A percentile compares a stretch with the other conserved stretches of the same genome.
phyloP scores from a whole-genome alignment of 2,329 filamentous ascomycete genomes.

The Talaromyces marneffei region DNA sequence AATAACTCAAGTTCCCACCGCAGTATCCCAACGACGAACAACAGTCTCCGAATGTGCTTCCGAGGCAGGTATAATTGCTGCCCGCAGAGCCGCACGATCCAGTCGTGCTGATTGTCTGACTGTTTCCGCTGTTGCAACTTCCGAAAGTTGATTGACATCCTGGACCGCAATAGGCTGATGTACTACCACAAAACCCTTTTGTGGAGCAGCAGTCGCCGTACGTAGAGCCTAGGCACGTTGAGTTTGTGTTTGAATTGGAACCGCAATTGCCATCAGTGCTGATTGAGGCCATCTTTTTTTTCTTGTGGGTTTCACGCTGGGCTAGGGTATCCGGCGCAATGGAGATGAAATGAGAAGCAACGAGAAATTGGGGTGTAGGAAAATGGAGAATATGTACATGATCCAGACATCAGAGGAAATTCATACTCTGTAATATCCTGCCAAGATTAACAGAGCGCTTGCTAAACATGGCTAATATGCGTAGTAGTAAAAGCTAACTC shows the following conservation, averaged over 20 bases:
- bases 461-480: not conserved
- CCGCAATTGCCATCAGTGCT: not conserved
- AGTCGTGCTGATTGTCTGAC: not conserved
- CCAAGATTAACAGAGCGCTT: not conserved
- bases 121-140: not conserved
- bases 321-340: not conserved
- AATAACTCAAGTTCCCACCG: not conserved
- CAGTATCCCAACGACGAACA: slow-evolving; percentile 1
- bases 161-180: not conserved
- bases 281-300: not conserved
- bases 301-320: not conserved
- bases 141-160: not conserved
- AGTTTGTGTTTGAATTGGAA: not conserved
- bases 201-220: not conserved
- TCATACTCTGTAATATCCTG: not conserved
- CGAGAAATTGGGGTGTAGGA: not conserved
- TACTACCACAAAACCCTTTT: not conserved
- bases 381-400: not conserved
- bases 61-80: not conserved
- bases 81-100: not conserved
- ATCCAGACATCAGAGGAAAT: not conserved
- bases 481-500: not conserved
- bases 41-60: not conserved
- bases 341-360: not conserved
- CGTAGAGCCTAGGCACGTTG: not conserved